Base-by-base conservation (phyloP, 1,139 yeast species). In the Candida gigantensis region DNA sequence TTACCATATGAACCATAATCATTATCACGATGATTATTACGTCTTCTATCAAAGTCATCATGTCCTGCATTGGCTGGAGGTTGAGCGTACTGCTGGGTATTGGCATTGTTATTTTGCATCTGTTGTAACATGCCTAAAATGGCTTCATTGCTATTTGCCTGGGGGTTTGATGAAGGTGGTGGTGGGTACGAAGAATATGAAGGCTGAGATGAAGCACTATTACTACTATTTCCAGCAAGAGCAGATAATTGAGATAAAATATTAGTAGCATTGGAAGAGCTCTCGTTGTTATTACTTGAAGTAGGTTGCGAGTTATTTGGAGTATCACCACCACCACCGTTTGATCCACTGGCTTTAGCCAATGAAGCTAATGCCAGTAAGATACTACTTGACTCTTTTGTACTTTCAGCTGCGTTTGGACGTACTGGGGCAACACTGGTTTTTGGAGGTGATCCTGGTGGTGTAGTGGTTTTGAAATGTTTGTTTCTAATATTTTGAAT, bases 311-410 rank as follows among this genome's bases (percentile, higher is more conserved):
- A 15, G 24, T 42, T 41, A 30, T 53, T 37, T 24, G 52, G 51
- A 2, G 32, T 24, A 4, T 24, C 20, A 26, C 13, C 14, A 26
- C n/a, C n/a, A n/a, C n/a, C n/a, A n/a, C n/a, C n/a, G n/a, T 12
- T 28, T 17, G 26, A n/a, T 5, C 20, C 29, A 10, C 59, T 53
- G 34, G 60, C 55, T 45, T 65, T 65, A 4, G 76, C 74, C 43
- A 79, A 65, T 8, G 81, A 74, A 16, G 84, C 84, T 41, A 80
- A 65, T n/a, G 84, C 83, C 66, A 74, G 79, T 51, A 81, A 68
- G 42, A 81, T 78, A 45, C 81, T 77, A 40, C 72, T 73, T 12
- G 85, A 76, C 51, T 77, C 81, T 41, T 67, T 55, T 5, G 57
- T 32, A 29, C 47, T 47, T 30, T 42, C 46, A 21, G 53, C 40